These are phyloP conservation scores for Jacaranda mimosifolia DNA, from an alignment of 257 asterid genomes.

Conservation along the genomic window DNA sequence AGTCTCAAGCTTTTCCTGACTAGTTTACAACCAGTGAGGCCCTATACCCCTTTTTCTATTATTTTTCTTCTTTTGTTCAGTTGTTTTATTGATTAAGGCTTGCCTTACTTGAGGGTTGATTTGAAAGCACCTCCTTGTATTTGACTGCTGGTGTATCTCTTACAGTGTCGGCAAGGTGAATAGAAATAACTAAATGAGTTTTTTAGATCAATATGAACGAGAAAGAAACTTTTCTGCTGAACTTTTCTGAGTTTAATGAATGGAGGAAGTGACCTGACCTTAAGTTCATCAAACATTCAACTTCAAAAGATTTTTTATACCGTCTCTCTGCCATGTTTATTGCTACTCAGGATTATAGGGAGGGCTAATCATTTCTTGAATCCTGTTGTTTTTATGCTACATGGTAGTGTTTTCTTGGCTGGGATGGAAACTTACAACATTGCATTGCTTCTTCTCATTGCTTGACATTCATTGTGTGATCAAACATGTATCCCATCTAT, in stretches of 20 bases:
- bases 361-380: conserved; percentile 22
- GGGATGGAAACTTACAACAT: conserved; percentile 13
- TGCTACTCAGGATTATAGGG: conserved; percentile 2
- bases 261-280: conserved; percentile 18
- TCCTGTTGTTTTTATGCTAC: conserved; percentile 17
- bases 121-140: conserved; percentile 6
- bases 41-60: neutral
- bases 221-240: conserved; percentile 10
- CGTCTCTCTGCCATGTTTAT: neutral
- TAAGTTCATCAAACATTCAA: neutral
- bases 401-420: conserved; percentile 9
- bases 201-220: neutral
- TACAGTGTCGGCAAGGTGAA: conserved; percentile 12
- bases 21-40: conserved; percentile 9
- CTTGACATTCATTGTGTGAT: conserved; percentile 8
- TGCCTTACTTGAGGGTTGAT: neutral
- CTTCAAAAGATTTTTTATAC: neutral
- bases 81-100: conserved; percentile 24
- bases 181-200: neutral
- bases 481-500: conserved; percentile 6
- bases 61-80: neutral
- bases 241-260: conserved; percentile 24
- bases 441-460: conserved; percentile 21
- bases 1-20: conserved; percentile 12
- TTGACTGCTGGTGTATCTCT: conserved; percentile 17